Conservation (phyloP, 2,329 filamentous ascomycete species). For the Botrytis byssoidea region DNA sequence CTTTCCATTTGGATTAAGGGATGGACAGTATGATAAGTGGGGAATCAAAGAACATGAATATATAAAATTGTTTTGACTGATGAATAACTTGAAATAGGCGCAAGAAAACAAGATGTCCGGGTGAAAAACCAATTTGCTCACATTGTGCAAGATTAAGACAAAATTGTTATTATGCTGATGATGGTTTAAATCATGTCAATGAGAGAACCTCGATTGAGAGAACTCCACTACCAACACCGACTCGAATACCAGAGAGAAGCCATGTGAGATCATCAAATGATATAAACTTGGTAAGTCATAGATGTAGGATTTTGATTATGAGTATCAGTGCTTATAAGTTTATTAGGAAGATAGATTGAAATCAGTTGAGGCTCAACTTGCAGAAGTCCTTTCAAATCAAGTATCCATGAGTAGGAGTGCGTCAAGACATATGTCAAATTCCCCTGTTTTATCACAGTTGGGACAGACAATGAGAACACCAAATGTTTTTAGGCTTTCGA, state of each 20-base stretch:
- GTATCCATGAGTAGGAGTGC: constrained; percentile 20
- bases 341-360: constrained; percentile 35
- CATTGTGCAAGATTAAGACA: constrained; percentile 50
- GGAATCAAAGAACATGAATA: not conserved
- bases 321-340: not conserved
- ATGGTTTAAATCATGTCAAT: constrained; percentile 22
- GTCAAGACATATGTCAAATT: constrained; percentile 21
- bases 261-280: constrained; percentile 14
- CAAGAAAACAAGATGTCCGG: constrained; percentile 52
- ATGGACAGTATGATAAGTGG: not conserved
- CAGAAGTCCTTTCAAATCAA: constrained; percentile 35
- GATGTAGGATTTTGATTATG: not conserved
- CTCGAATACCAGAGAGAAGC: not conserved
- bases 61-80: constrained; percentile 7
- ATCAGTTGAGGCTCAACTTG: constrained; percentile 34
- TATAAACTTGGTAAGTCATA: constrained; percentile 8
- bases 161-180: constrained; percentile 46
- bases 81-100: constrained; percentile 39
- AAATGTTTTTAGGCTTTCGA: constrained; percentile 17
- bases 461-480: constrained; percentile 8
- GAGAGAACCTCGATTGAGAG: constrained; percentile 22
- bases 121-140: constrained; percentile 50
- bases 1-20: not conserved
- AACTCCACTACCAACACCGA: not conserved
- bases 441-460: constrained; percentile 5